These are phyloP conservation scores for Waltiozyma sp. DNA, from an alignment of 1,139 yeast species.

Conservation along the genomic window DNA sequence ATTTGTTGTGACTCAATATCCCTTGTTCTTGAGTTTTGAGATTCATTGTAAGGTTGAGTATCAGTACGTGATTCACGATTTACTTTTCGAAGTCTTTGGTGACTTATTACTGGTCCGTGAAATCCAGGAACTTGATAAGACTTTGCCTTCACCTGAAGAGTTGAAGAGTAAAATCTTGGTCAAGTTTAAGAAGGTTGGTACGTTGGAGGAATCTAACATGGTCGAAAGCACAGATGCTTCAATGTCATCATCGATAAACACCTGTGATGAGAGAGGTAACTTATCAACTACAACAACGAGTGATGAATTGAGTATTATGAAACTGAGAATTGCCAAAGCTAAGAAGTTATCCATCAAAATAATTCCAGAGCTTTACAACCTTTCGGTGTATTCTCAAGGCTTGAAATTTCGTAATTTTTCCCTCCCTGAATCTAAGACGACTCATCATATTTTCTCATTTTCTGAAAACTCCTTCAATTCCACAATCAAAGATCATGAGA, in stretches of 20 bases:
- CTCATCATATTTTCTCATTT: conserved; percentile 77
- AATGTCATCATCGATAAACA: conserved; percentile 16
- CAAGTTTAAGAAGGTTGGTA: conserved; percentile 59
- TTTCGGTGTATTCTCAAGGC: conserved; percentile 60
- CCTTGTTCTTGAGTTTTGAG: conserved; percentile 81
- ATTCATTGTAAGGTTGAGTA: conserved; percentile 60
- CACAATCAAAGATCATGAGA: conserved; percentile 52
- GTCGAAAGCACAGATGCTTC: conserved; percentile 17
- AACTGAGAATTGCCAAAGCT: conserved; percentile 13
- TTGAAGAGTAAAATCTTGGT: conserved; percentile 60
- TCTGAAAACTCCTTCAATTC: conserved; percentile 60
- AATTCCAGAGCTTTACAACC: conserved; percentile 39
- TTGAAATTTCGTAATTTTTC: conserved; percentile 72
- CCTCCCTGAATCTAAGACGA: conserved; percentile 72
- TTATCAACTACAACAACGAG: conserved; percentile 1
- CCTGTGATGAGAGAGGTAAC: conserved; percentile 7
- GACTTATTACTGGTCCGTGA: conserved; percentile 42
- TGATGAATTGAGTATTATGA: conserved; percentile 4
- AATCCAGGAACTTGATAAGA: conserved; percentile 15
- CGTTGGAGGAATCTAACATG: conserved; percentile 8
- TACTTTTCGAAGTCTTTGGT: conserved; percentile 47
- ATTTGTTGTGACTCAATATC: conserved; percentile 73
- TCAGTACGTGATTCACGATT: conserved; percentile 46
- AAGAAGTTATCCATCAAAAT: conserved; percentile 25
- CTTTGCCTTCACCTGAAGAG: conserved; percentile 63